Conservation (phyloP, 768 basidiomycete species). For the Candolleomyces efflorescens region DNA sequence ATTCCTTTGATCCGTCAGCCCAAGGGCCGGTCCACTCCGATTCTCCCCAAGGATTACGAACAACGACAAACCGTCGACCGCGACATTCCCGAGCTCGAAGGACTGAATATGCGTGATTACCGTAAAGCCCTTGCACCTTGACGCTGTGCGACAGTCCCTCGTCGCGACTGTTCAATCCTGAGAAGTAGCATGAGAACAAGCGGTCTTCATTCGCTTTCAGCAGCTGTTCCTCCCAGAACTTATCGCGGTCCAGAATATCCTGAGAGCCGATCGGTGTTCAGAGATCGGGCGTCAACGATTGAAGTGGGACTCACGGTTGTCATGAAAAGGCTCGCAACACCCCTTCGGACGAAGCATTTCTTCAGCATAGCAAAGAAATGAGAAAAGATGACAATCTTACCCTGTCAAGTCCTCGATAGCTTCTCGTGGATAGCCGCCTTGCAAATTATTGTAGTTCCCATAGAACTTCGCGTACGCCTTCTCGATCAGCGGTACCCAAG, state of each 20-base stretch:
- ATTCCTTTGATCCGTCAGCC: slow-evolving; percentile 48
- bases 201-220: slow-evolving; percentile 46
- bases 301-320: not conserved
- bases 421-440: slow-evolving; percentile 39
- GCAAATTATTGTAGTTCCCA: slow-evolving; percentile 42
- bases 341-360: slow-evolving; percentile 9
- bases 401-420: slow-evolving; percentile 57
- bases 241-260: slow-evolving; percentile 46
- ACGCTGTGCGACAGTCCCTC: slow-evolving; percentile 15
- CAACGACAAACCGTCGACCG: slow-evolving; percentile 42
- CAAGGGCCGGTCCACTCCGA: slow-evolving; percentile 47
- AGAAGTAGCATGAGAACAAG: slow-evolving; percentile 49
- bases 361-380: not conserved
- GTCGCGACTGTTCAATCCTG: slow-evolving; percentile 23
- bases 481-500: slow-evolving; percentile 55
- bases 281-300: not conserved
- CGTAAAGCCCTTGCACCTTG: slow-evolving; percentile 30
- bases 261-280: slow-evolving; percentile 6
- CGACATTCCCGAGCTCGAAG: slow-evolving; percentile 38
- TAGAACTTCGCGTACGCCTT: slow-evolving; percentile 59
- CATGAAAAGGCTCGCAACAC: slow-evolving; percentile 24
- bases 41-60: slow-evolving; percentile 49
- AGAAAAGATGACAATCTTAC: slow-evolving; percentile 20
- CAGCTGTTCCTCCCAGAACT: slow-evolving; percentile 54
- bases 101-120: slow-evolving; percentile 44